Conservation (phyloP, 768 basidiomycete species). For the Lactarius pseudohatsudake region DNA sequence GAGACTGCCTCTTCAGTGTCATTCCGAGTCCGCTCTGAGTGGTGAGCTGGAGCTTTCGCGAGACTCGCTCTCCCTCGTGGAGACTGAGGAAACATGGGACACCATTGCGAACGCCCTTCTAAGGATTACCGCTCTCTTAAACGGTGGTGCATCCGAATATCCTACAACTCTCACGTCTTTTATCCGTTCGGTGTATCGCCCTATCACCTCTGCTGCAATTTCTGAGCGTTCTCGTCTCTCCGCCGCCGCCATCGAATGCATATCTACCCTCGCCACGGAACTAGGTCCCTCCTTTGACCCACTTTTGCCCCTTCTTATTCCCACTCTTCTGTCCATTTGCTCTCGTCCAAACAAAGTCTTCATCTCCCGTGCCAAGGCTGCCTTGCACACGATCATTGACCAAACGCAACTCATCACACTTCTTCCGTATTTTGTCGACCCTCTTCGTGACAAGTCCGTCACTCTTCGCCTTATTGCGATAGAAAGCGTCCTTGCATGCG, state of each 20-base stretch:
- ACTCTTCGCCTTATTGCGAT: constrained; percentile 63
- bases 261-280: constrained; percentile 52
- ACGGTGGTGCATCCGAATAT: constrained; percentile 52
- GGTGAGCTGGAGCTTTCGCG: constrained; percentile 36
- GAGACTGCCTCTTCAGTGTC: constrained; percentile 15
- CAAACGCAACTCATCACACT: constrained; percentile 65
- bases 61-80: constrained; percentile 45
- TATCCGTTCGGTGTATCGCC: constrained; percentile 52
- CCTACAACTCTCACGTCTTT: constrained; percentile 50
- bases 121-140: constrained; percentile 48
- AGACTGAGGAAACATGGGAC: constrained; percentile 84
- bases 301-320: constrained; percentile 64
- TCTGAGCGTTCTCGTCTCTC: constrained; percentile 78
- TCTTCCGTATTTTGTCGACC: constrained; percentile 57
- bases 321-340: constrained; percentile 64
- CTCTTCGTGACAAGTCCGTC: constrained; percentile 65
- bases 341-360: constrained; percentile 79
- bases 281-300: constrained; percentile 66
- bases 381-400: constrained; percentile 62
- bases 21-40: constrained; percentile 25
- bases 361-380: constrained; percentile 59
- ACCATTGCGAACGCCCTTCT: constrained; percentile 52
- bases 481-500: constrained; percentile 61
- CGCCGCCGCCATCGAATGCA: constrained; percentile 60
- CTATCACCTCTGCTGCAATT: constrained; percentile 57